These are phyloP conservation scores for Ochetophila trinervis DNA, from an alignment of 306 rosid species.

Conservation along the genomic window DNA sequence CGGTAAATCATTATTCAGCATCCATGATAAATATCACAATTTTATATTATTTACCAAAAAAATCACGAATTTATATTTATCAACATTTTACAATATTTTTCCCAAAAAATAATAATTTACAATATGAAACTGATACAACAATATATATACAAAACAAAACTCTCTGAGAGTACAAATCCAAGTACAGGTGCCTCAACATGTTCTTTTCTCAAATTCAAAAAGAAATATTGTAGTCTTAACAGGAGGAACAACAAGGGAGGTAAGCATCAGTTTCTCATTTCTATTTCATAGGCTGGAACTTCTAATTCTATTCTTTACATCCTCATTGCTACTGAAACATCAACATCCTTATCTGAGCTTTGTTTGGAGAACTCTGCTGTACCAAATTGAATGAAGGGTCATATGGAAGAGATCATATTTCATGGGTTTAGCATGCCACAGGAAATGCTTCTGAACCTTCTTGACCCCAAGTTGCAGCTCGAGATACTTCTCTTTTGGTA, in stretches of 20 bases:
- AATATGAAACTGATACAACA: neutral
- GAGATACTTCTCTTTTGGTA: slow-evolving; percentile 67
- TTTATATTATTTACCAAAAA: neutral
- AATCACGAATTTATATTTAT: neutral
- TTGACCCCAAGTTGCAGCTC: slow-evolving; percentile 74
- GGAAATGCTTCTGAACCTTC: slow-evolving; percentile 81
- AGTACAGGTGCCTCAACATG: neutral
- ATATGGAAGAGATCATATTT: slow-evolving; percentile 93
- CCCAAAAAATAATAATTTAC: no score
- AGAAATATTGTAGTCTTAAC: no score
- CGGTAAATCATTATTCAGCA: neutral
- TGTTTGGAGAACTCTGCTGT: slow-evolving; percentile 82
- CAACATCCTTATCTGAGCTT: slow-evolving; percentile 36
- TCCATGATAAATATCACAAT: neutral
- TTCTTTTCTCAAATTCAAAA: no score
- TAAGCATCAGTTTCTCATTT: no score
- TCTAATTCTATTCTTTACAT: neutral
- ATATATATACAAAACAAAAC: neutral
- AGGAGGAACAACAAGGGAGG: neutral
- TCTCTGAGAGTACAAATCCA: neutral
- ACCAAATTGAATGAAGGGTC: slow-evolving; percentile 96
- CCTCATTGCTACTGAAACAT: neutral
- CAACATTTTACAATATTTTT: neutral
- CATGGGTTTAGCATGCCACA: slow-evolving; percentile 79
- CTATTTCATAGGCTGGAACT: neutral